phyloP scores from a whole-genome alignment of 179 eudicot species.

The Corrigiola litoralis region DNA sequence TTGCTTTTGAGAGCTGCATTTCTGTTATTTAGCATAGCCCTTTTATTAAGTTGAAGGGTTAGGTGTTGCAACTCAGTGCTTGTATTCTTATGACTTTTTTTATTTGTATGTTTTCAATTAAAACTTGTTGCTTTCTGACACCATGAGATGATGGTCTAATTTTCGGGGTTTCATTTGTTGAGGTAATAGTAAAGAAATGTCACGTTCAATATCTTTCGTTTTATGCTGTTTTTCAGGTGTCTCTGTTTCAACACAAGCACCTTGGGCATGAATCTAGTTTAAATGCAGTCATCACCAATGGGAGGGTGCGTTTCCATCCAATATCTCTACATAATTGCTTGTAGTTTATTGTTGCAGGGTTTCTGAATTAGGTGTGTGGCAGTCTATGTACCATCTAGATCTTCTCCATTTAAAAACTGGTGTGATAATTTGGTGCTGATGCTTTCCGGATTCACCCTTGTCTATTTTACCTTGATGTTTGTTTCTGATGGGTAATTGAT shows the following conservation, averaged over 20 bases:
- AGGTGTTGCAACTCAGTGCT: not conserved
- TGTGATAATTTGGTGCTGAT: not conserved
- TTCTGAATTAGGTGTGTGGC: not conserved
- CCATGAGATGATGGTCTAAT: too few relatives aligned
- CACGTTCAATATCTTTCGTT: not conserved
- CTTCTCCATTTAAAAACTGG: too few relatives aligned
- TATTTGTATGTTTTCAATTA: not conserved
- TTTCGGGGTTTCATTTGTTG: not conserved
- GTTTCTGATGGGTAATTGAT: not conserved
- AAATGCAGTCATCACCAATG: slow-evolving; percentile 92
- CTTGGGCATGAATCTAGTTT: slow-evolving; percentile 52
- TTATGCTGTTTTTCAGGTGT: slow-evolving; percentile 48
- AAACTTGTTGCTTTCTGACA: not conserved
- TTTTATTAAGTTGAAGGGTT: not conserved
- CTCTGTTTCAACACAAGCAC: slow-evolving; percentile 55
- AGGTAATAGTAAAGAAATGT: not conserved
- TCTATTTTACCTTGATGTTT: not conserved
- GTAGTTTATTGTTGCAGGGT: not conserved
- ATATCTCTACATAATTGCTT: not conserved
- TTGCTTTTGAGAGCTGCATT: not conserved
- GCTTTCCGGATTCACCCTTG: not conserved
- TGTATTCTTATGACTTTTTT: not conserved
- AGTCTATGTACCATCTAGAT: not conserved
- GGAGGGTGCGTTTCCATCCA: slow-evolving; percentile 62
- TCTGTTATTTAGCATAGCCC: not conserved